phyloP scores from a whole-genome alignment of 805 yeast species.

The Candida berthetii region DNA sequence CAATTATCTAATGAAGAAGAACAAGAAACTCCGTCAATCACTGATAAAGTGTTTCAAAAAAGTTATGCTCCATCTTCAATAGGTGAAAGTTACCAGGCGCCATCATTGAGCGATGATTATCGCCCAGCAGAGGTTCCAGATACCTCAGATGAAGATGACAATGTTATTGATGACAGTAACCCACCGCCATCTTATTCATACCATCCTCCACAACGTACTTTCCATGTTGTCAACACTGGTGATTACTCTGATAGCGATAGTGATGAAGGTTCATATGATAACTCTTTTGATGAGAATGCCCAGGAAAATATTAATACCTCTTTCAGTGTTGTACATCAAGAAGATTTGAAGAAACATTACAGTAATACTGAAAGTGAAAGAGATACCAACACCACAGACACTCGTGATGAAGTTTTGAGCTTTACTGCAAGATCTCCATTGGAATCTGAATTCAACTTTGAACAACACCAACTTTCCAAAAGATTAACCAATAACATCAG shows the following conservation, averaged over 20 bases:
- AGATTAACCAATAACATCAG: conserved; percentile 18
- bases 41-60: background rate
- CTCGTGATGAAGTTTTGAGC: conserved; percentile 21
- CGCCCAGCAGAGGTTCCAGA: background rate
- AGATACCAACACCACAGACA: conserved; percentile 3
- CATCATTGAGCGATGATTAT: background rate
- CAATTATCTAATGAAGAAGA: background rate
- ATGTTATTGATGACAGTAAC: no score
- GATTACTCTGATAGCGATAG: conserved; percentile 12
- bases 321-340: conserved; percentile 12
- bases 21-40: background rate
- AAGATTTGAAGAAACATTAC: background rate
- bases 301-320: conserved; percentile 6
- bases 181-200: background rate
- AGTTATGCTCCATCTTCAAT: background rate
- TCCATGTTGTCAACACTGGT: conserved; percentile 23
- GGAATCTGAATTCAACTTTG: conserved; percentile 20
- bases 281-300: conserved; percentile 7
- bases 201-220: conserved; percentile 4
- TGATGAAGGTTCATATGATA: background rate
- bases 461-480: conserved; percentile 6
- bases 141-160: background rate
- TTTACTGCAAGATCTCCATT: conserved; percentile 29
- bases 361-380: conserved; percentile 1
- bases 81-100: background rate